Evolutionary conservation across 2,329 filamentous ascomycete species (phyloP).

Genomic region (Aschersonia sp.): DNA sequence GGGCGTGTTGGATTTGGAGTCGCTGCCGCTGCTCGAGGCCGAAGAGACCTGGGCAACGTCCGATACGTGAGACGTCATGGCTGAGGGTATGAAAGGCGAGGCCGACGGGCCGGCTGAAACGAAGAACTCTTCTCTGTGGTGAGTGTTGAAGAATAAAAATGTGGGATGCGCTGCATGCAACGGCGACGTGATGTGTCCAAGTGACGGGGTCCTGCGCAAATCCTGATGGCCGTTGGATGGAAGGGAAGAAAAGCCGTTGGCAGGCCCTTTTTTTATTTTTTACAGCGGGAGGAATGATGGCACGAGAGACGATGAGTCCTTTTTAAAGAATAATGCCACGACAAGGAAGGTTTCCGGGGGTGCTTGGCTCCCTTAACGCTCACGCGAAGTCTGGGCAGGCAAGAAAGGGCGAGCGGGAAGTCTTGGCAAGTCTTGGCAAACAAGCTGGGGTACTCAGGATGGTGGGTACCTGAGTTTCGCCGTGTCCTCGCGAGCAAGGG

Average conservation of each 20-base stretch:
- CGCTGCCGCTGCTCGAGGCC: slow-evolving; percentile 18
- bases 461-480: background rate
- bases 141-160: background rate
- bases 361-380: slow-evolving; percentile 22
- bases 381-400: slow-evolving; percentile 17
- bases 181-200: no score
- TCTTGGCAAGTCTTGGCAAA: slow-evolving; percentile 17
- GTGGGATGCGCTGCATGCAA: no score
- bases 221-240: no score
- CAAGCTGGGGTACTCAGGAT: slow-evolving; percentile 7
- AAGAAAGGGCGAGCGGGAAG: slow-evolving; percentile 22
- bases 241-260: no score
- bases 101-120: background rate
- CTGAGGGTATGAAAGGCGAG: slow-evolving; percentile 10
- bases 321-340: slow-evolving; percentile 5
- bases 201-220: no score
- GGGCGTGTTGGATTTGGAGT: slow-evolving; percentile 38
- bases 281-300: background rate
- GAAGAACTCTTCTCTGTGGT: background rate
- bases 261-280: background rate
- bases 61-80: slow-evolving; percentile 18
- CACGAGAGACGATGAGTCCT: background rate
- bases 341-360: slow-evolving; percentile 9
- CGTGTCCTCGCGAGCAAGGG: background rate
- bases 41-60: slow-evolving; percentile 10